phyloP scores from a whole-genome alignment of 192 early-diverging fungal species.

The Rhizophagus clarus region DNA sequence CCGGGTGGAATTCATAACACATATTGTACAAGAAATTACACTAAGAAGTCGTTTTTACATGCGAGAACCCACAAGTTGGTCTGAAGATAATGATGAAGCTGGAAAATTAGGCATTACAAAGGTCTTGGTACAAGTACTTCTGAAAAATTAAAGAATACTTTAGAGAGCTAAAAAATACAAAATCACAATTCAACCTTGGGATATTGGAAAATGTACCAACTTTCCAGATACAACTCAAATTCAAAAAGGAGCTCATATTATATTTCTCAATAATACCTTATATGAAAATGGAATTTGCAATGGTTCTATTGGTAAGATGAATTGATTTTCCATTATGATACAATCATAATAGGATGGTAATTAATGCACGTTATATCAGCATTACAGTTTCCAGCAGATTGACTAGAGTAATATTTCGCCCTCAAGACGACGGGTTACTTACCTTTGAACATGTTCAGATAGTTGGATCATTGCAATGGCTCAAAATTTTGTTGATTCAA shows the following conservation, averaged over 20 bases:
- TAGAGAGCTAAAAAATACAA: slow-evolving; percentile 76
- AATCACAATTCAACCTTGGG: slow-evolving; percentile 57
- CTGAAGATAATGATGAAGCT: slow-evolving; percentile 66
- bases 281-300: too few species aligned
- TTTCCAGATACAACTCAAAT: too few species aligned
- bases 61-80: slow-evolving; percentile 92
- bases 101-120: slow-evolving; percentile 95
- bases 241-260: slow-evolving; percentile 89
- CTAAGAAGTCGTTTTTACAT: slow-evolving; percentile 82
- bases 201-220: slow-evolving; percentile 86
- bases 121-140: too few species aligned
- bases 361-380: slow-evolving; percentile 95
- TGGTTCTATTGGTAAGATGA: too few species aligned
- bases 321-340: too few species aligned
- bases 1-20: slow-evolving; percentile 97
- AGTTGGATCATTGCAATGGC: slow-evolving; percentile 93
- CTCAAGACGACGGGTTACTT: slow-evolving; percentile 82
- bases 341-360: too few species aligned
- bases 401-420: slow-evolving; percentile 75
- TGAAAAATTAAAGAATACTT: slow-evolving; percentile 90
- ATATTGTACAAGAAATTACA: slow-evolving; percentile 51
- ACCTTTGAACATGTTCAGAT: slow-evolving; percentile 77
- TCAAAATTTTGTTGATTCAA: slow-evolving; percentile 93
- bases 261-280: too few species aligned
- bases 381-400: slow-evolving; percentile 74